Evolutionary conservation across 2,329 filamentous ascomycete genomes (phyloP), one percentile per base, ranked within the genome.

Genomic region (Diaporthe batatas): DNA sequence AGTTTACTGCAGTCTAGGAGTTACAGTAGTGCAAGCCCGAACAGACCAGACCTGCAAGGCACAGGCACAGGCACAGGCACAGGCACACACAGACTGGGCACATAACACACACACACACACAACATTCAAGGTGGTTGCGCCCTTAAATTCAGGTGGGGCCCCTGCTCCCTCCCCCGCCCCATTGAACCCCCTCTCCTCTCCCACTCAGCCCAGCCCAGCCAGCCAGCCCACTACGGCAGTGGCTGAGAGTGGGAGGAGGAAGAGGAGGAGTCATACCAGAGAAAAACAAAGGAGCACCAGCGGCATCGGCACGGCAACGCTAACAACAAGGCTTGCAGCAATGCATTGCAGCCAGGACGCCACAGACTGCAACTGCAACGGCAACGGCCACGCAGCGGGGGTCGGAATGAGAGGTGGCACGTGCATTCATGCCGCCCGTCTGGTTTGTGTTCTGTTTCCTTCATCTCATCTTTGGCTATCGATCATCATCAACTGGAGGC

Each of bases 371-470:
- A 14, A 21, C 18, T 47, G 58, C 58, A n/a, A 62, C 39, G 29
- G 23, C 58, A 29, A 65, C 29, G 29, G 59, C 59, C 21, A 29
- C 25, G 23, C 59, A 49, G n/a, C 59, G 59, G 59, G 14, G n/a
- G 36, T 29, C 44, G 62, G 62, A 65, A 65, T 65, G 62, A 65
- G 10, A 62, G 80, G 79, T 72, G 82, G 82, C 75, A 81, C 83
- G 73, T 86, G 78, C 65, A 84, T 84, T 77, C 81, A 81, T 76
- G 83, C 80, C 83, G 83, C 85, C 80, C 83, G 83, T 85, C 36
- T 16, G 21, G 42, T 32, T 23, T 64, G 59, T 49, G 34, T 65
- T 39, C 36, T 39, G 36, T 39, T 39, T 39, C 44, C 21, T 34
- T 34, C 42, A 23, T 65, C 62, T 65, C 62, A 65, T 65, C 62